Conservation (phyloP, 768 basidiomycete genomes). For the Clitopilus hobsonii region DNA sequence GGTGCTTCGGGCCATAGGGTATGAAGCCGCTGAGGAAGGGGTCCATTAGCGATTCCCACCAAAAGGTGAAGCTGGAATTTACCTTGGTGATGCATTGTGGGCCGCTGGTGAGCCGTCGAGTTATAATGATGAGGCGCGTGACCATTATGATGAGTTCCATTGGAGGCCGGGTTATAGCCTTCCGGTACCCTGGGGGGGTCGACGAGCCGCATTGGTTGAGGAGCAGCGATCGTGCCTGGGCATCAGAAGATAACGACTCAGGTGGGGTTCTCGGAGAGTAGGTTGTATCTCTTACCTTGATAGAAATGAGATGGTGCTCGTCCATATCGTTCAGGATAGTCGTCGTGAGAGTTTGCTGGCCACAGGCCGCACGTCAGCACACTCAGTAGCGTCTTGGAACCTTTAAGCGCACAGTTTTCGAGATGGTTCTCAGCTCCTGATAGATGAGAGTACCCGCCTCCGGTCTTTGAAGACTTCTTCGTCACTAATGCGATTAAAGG, state of each 20-base stretch:
- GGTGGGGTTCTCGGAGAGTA: background rate
- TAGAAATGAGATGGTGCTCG: background rate
- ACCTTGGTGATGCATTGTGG: background rate
- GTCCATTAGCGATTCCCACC: background rate
- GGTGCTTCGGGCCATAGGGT: background rate
- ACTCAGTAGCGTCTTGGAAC: constrained; percentile 12
- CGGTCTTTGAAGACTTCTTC: constrained; percentile 11
- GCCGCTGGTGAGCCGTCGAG: background rate
- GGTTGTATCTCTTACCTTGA: background rate
- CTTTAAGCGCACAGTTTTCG: constrained; percentile 17
- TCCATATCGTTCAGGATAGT: constrained; percentile 4
- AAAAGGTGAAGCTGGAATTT: background rate
- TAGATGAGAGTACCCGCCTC: constrained; percentile 11
- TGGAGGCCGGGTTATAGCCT: background rate
- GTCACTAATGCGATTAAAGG: constrained; percentile 5
- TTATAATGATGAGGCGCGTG: background rate
- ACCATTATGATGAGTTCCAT: background rate
- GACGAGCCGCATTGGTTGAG: background rate
- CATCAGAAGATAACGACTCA: background rate
- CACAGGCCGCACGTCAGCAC: constrained; percentile 16
- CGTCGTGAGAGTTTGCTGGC: constrained; percentile 12
- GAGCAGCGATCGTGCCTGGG: background rate
- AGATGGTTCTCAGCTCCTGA: constrained; percentile 8
- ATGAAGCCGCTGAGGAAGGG: background rate
- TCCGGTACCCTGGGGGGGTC: background rate